Evolutionary conservation across 2,329 filamentous ascomycete genomes (phyloP).

Genomic region (Trichophyton schoenleinii): DNA sequence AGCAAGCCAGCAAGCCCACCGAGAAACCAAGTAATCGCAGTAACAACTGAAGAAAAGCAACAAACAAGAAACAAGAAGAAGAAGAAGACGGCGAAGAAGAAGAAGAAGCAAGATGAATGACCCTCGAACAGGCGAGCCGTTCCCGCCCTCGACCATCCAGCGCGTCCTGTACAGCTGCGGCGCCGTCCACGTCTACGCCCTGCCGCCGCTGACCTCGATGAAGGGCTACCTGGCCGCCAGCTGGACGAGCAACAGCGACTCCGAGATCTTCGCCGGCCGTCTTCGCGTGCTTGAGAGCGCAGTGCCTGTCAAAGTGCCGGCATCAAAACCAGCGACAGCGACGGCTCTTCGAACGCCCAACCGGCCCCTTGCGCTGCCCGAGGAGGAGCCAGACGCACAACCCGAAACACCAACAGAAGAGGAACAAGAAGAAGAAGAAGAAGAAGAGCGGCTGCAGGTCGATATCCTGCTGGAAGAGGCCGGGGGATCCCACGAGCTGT

Average conservation of each 20-base stretch:
- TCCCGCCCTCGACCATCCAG: conserved; percentile 68
- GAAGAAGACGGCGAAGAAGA: not conserved
- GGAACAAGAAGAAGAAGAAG: conserved; percentile 23
- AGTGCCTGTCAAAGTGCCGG: conserved; percentile 25
- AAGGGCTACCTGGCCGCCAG: conserved; percentile 65
- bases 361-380: conserved; percentile 15
- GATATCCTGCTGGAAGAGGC: conserved; percentile 72
- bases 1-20: too few relatives aligned
- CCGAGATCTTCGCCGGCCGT: conserved; percentile 75
- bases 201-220: conserved; percentile 64
- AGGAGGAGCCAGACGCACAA: too few relatives aligned
- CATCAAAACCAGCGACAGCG: not conserved
- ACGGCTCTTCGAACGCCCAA: not conserved
- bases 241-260: conserved; percentile 60
- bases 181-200: conserved; percentile 73
- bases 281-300: conserved; percentile 68
- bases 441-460: conserved; percentile 48
- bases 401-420: too few relatives aligned
- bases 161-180: conserved; percentile 66
- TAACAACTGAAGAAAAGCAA: not conserved
- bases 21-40: too few relatives aligned
- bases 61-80: not conserved
- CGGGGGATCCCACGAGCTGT: conserved; percentile 50
- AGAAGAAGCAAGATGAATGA: conserved; percentile 39
- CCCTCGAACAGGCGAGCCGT: conserved; percentile 54